Evolutionary conservation across 768 basidiomycete species (phyloP).

Genomic region (Lanmaoa pseudosensibilis): DNA sequence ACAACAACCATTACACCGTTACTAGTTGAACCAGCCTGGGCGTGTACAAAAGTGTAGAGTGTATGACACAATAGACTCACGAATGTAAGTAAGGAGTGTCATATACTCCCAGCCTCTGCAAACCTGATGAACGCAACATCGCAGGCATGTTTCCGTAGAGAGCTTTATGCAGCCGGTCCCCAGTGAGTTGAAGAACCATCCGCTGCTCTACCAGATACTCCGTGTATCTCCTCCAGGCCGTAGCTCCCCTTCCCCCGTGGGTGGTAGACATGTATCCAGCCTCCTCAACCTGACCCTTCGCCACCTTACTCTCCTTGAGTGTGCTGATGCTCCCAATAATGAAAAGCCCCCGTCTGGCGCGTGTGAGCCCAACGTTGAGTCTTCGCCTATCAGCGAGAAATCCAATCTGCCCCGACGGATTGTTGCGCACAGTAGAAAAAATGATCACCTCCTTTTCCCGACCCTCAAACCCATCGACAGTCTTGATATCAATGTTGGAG

Average conservation of each 20-base stretch:
- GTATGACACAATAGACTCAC: neutral
- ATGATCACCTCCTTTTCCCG: conserved; percentile 91
- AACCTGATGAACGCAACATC: conserved; percentile 3
- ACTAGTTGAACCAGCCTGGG: neutral
- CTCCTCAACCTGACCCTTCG: conserved; percentile 19
- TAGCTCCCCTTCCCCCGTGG: conserved; percentile 43
- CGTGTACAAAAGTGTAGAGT: conserved; percentile 1
- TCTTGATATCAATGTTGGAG: conserved; percentile 76
- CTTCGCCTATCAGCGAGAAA: conserved; percentile 85
- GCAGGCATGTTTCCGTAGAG: conserved; percentile 25
- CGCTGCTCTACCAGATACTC: conserved; percentile 52
- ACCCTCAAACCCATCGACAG: conserved; percentile 94
- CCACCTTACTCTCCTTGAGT: conserved; percentile 48
- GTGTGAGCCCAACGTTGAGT: conserved; percentile 88
- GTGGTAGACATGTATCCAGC: conserved; percentile 9
- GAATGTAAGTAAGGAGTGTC: conserved; percentile 10
- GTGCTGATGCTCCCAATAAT: conserved; percentile 75
- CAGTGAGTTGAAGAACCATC: conserved; percentile 52
- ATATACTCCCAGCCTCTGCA: conserved; percentile 8
- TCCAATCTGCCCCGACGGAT: conserved; percentile 73
- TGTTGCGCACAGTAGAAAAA: conserved; percentile 89
- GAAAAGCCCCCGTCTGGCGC: conserved; percentile 84
- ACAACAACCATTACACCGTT: neutral
- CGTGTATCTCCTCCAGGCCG: conserved; percentile 62
- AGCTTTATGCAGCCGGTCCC: conserved; percentile 40